Percentiles rank a stretch among this genome's conserved stretches.
Evolutionary conservation across 1,139 yeast species (phyloP).

Genomic region (Suzukiozyma palmioleophila): DNA sequence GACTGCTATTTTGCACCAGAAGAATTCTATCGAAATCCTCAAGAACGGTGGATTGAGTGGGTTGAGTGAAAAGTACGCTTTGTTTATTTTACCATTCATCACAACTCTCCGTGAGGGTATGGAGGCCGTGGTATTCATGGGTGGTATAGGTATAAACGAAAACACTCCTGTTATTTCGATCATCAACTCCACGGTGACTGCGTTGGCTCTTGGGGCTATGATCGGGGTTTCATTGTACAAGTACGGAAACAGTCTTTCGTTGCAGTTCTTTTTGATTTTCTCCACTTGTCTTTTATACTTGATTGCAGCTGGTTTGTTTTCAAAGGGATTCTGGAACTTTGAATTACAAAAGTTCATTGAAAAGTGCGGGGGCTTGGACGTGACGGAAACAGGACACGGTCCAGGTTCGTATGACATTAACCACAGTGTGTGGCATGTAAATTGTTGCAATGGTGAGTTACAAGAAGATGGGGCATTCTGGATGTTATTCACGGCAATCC

Average conservation of each 20-base stretch:
- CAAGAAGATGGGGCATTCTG: slow-evolving; percentile 43
- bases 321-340: slow-evolving; percentile 45
- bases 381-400: slow-evolving; percentile 46
- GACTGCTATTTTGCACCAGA: slow-evolving; percentile 16
- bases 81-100: slow-evolving; percentile 41
- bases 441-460: slow-evolving; percentile 42
- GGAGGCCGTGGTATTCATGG: slow-evolving; percentile 46
- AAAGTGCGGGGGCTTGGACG: slow-evolving; percentile 41
- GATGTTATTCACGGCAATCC: slow-evolving; percentile 43
- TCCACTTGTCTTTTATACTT: slow-evolving; percentile 41
- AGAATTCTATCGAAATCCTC: slow-evolving; percentile 16
- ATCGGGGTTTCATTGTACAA: slow-evolving; percentile 37
- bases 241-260: slow-evolving; percentile 40
- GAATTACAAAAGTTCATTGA: slow-evolving; percentile 40
- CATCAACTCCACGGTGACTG: slow-evolving; percentile 25
- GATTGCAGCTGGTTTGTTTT: slow-evolving; percentile 44
- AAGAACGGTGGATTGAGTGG: slow-evolving; percentile 5
- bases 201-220: slow-evolving; percentile 27
- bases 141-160: slow-evolving; percentile 45
- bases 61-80: slow-evolving; percentile 27
- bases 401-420: slow-evolving; percentile 44
- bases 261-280: slow-evolving; percentile 36
- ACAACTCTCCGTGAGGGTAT: slow-evolving; percentile 46
- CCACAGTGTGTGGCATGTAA: slow-evolving; percentile 43
- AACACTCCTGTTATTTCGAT: slow-evolving; percentile 33